Evolutionary conservation across 2,329 filamentous ascomycete genomes (phyloP), one percentile per base, ranked within the genome.

Genomic region (Chalara sp.): DNA sequence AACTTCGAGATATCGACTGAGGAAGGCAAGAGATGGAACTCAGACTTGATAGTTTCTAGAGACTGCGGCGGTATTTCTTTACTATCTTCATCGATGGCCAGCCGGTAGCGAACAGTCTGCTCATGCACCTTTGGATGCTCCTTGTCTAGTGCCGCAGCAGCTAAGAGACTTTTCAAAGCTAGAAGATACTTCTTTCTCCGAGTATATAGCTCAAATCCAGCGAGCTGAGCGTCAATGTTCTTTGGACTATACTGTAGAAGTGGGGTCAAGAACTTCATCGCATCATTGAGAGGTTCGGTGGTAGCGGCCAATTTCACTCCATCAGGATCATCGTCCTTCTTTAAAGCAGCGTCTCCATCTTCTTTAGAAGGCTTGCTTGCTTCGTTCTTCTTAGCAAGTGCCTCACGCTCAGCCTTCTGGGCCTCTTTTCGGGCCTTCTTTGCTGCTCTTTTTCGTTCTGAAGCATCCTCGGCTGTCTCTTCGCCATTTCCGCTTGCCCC

Each of bases 351-450:
- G 30, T 78, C 80, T 40, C 78, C 80, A 32, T 78, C 75, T 29
- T 75, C 75, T 49, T 81, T 78, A 30, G 80, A 76, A 7, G 61
- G 42, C 73, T 90, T 92, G 67, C 95, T 89, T 6, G 89, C 88
- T 57, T 95, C 90, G 57, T 86, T 85, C 73, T 89, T 88, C 63
- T 83, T 88, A 58, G 90, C 89, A 30, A 85, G 84, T 40, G 90
- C 88, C 58, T 88, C 85, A 63, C 88, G 84, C 67, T 91, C 87
- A 33, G 85, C 74, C 59, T 79, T 83, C 57, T 84, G 79, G 29
- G 81, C 82, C 61, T 92, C 89, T 66, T 88, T 93, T 70, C 86
- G 89, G 1, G 89, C 88, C 73, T 95, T 96, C 74, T 95, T 95
- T 31, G 86, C 77, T 0, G 87, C 89, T 74, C 92, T 95, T 74